A percentile compares a stretch with the other conserved stretches of the same genome.
Evolutionary conservation across 306 rosid species (phyloP).

Genomic region (Dicorynia guianensis): DNA sequence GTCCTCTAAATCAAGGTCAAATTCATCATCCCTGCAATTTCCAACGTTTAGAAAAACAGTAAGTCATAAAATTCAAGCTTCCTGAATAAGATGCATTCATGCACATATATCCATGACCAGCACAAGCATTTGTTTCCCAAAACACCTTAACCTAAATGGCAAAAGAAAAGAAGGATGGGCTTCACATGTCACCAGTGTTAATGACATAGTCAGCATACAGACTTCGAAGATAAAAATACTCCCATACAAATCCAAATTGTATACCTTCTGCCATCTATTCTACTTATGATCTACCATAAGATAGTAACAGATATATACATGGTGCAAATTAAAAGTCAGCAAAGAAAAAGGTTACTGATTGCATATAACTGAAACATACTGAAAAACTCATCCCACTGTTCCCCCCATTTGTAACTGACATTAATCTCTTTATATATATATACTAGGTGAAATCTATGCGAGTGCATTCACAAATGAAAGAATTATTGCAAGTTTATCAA

Average conservation of each 20-base stretch:
- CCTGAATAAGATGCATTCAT: neutral
- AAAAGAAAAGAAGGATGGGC: neutral
- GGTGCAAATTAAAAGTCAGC: neutral
- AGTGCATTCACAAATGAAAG: too few species aligned
- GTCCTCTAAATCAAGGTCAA: slow-evolving; percentile 95
- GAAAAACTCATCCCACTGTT: neutral
- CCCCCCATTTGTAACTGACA: neutral
- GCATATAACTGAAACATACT: neutral
- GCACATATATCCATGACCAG: slow-evolving; percentile 6
- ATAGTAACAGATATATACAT: neutral
- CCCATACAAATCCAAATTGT: neutral
- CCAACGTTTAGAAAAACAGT: slow-evolving; percentile 8
- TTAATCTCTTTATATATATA: neutral
- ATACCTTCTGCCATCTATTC: neutral
- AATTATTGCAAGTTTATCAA: too few species aligned
- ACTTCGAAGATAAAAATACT: neutral
- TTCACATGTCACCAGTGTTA: neutral
- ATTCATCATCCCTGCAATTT: slow-evolving; percentile 84
- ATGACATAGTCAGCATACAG: too few species aligned
- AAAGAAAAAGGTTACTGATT: neutral
- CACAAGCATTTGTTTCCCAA: neutral
- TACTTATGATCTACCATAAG: neutral
- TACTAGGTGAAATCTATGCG: too few species aligned
- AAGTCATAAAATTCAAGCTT: slow-evolving; percentile 11
- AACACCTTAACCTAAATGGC: neutral